Conservation (phyloP, 2,329 filamentous ascomycete genomes). For the Trichophyton rubrum region DNA sequence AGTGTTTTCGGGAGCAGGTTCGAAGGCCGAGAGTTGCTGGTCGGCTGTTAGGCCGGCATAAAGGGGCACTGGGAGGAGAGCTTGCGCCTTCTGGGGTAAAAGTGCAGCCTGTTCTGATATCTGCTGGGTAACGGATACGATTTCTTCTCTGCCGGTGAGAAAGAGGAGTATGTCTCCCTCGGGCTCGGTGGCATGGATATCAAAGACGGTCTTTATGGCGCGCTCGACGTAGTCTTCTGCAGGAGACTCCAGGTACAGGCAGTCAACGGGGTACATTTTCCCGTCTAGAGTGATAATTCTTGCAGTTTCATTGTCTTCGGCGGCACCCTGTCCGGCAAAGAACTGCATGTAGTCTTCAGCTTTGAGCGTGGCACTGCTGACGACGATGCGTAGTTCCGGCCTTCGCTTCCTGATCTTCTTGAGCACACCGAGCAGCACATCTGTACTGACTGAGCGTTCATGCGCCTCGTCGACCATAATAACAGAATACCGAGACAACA, state of each 20-base stretch:
- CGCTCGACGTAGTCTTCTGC: constrained; percentile 78
- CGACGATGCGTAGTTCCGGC: constrained; percentile 70
- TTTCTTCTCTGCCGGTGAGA: constrained; percentile 84
- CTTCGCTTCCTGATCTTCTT: constrained; percentile 79
- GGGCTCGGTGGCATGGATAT: constrained; percentile 70
- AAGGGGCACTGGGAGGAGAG: constrained; percentile 61
- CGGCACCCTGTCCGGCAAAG: constrained; percentile 42
- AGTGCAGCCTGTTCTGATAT: constrained; percentile 59
- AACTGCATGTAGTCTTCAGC: constrained; percentile 75
- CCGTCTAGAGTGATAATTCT: constrained; percentile 76
- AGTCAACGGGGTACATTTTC: constrained; percentile 76
- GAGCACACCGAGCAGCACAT: constrained; percentile 75
- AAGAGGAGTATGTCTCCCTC: constrained; percentile 86
- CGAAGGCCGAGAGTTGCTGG: constrained; percentile 91
- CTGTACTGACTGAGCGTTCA: constrained; percentile 82
- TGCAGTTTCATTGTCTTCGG: constrained; percentile 35
- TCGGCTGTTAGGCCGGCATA: constrained; percentile 84
- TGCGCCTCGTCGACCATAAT: constrained; percentile 98
- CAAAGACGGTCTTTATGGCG: constrained; percentile 69
- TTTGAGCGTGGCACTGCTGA: constrained; percentile 88
- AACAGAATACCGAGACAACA: constrained; percentile 81
- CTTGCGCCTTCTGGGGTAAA: constrained; percentile 46
- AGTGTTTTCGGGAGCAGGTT: constrained; percentile 64
- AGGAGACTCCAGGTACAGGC: constrained; percentile 65
- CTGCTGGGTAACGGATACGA: constrained; percentile 67